Conservation (phyloP, 1,139 yeast genomes). For the Yamadazyma triangularis region DNA sequence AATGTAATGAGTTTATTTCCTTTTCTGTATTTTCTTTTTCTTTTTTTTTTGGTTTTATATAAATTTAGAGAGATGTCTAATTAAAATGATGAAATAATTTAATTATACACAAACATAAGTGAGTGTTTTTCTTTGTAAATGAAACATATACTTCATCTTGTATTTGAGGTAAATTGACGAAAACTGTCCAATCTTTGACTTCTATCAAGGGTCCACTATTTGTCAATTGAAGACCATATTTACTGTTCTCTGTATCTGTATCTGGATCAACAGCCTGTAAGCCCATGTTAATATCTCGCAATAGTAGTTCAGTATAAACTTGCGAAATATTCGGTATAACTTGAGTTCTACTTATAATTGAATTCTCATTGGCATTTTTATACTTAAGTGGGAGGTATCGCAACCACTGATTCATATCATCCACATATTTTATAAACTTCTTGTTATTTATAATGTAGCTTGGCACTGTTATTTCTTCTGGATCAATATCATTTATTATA, state of each 20-base stretch:
- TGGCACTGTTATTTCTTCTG: conserved; percentile 4
- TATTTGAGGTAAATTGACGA: conserved; percentile 8
- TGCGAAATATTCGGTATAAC: conserved; percentile 2
- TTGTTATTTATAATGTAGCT: conserved; percentile 10
- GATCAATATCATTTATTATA: conserved; percentile 2
- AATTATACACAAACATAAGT: conserved; percentile 9
- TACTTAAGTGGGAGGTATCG: conserved; percentile 10
- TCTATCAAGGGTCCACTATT: no score
- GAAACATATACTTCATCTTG: conserved; percentile 3
- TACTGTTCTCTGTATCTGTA: no score
- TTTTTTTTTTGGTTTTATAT: no score
- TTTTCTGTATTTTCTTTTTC: no score
- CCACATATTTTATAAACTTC: conserved; percentile 5
- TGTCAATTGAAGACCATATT: no score
- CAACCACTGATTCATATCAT: conserved; percentile 5
- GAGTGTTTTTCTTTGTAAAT: conserved; percentile 4
- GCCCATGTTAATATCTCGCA: conserved; percentile 4
- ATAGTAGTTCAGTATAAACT: conserved; percentile 4
- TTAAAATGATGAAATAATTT: conserved; percentile 5
- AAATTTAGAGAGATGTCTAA: not conserved
- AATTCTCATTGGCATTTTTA: conserved; percentile 5
- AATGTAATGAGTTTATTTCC: no score
- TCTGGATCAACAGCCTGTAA: conserved; percentile 1
- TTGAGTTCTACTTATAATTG: not conserved
- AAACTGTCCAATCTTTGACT: not conserved